Conservation (phyloP, 169 alveolate genomes). For the Plasmodium inui region DNA sequence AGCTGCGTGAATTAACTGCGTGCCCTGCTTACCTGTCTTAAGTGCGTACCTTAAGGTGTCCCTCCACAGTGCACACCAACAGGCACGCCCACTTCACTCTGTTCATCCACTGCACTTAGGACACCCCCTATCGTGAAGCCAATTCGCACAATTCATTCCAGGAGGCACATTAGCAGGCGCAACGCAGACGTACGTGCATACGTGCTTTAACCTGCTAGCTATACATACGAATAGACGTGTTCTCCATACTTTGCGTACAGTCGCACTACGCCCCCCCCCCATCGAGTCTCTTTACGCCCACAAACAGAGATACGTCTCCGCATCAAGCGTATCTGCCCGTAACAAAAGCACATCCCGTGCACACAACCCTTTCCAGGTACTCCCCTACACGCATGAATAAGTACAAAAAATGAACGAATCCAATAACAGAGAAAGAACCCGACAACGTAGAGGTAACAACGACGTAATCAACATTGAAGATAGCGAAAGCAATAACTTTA, state of each 20-base stretch:
- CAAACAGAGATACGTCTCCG: not conserved
- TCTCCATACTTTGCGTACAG: not conserved
- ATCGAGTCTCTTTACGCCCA: not conserved
- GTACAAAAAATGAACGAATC: constrained; percentile 30
- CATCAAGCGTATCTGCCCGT: not conserved
- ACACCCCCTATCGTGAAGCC: not conserved
- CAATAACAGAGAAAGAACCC: constrained; percentile 4
- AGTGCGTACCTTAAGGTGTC: not conserved
- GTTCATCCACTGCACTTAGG: not conserved
- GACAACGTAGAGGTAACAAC: not conserved
- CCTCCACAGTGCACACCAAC: not conserved
- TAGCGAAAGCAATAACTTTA: not conserved
- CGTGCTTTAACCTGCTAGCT: not conserved
- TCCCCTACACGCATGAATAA: not conserved
- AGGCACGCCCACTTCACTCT: too few relatives aligned
- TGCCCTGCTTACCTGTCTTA: not conserved
- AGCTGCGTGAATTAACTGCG: not conserved
- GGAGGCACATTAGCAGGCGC: not conserved
- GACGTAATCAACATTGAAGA: not conserved
- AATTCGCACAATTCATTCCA: not conserved
- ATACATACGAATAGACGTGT: not conserved
- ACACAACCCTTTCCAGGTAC: not conserved
- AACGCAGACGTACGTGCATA: not conserved
- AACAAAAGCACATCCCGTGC: not conserved
- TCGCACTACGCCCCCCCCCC: not conserved